Conservation (phyloP, 495 filamentous ascomycete species). For the Podospora anserina region DNA sequence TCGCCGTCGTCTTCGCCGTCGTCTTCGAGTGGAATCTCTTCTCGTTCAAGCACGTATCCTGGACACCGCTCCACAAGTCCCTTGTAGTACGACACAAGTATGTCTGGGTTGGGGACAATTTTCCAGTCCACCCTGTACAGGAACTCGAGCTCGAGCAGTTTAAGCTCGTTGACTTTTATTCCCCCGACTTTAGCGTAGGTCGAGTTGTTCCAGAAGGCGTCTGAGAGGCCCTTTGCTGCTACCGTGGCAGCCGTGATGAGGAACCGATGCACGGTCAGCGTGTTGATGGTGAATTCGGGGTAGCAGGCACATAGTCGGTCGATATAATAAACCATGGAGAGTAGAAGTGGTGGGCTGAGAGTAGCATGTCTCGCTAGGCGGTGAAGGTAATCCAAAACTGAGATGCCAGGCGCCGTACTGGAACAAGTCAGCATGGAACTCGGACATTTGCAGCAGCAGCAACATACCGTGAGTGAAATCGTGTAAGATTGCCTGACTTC, state of each 20-base stretch:
- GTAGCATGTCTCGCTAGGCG: conserved; percentile 92
- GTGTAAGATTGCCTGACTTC: conserved; percentile 75
- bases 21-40: conserved; percentile 15
- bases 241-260: conserved; percentile 94
- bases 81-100: conserved; percentile 86
- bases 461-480: conserved; percentile 86
- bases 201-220: conserved; percentile 96
- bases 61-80: conserved; percentile 66
- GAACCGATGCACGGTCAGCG: conserved; percentile 93
- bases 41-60: conserved; percentile 43
- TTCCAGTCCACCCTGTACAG: conserved; percentile 88
- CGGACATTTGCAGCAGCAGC: background rate
- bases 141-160: conserved; percentile 92
- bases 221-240: conserved; percentile 90
- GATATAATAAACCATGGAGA: conserved; percentile 99
- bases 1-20: conserved; percentile 22
- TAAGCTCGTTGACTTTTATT: conserved; percentile 81
- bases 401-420: conserved; percentile 88
- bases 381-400: conserved; percentile 86
- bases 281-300: conserved; percentile 89
- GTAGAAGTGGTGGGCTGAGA: conserved; percentile 85
- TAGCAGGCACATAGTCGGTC: conserved; percentile 91
- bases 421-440: background rate
- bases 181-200: conserved; percentile 93
- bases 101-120: conserved; percentile 92